Evolutionary conservation across 805 yeast species (phyloP), one percentile per base, ranked within the genome.

Genomic region (Myxozyma neotropica): DNA sequence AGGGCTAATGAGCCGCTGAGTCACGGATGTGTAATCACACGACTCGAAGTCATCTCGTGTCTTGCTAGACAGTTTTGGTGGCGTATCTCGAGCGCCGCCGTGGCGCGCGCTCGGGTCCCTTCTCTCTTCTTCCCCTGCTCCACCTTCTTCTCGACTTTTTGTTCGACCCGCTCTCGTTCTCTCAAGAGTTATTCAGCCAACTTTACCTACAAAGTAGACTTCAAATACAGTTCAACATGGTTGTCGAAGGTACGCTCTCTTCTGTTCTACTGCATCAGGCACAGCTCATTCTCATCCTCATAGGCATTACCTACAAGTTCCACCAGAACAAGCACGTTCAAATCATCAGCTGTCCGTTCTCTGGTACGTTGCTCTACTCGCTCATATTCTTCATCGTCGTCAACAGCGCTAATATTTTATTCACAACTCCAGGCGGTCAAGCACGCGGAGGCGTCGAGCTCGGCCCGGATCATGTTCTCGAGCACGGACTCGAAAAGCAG

Each of bases 361-460:
- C 91, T 38, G 63, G 63, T 59, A 36, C 13, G 51, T n/a, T 10
- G 10, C n/a, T 13, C 39, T 19, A 6, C n/a, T n/a, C n/a, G n/a
- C n/a, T n/a, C n/a, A n/a, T n/a, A n/a, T n/a, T n/a, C n/a, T n/a
- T n/a, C 21, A n/a, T 24, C 24, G 15, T 19, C 43, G n/a, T 5
- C 15, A 23, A 13, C 35, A 33, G 15, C 23, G n/a, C n/a, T n/a
- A n/a, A n/a, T 15, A 21, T 19, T 21, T 2, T 40, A 24, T 13
- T 24, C 17, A 24, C 54, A n/a, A 39, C 26, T 15, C 12, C 35
- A 44, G 98, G 97, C 24, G 99, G 99, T 62, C 99, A 93, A 74
- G 92, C 90, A 42, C 89, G 89, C 71, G 81, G 85, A 24, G 99
- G 99, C 64, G 97, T 93, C 40, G 99, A 93, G 71, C 81, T 83